Evolutionary conservation across 2,329 filamentous ascomycete species (phyloP).

Genomic region (Cryphonectria nitschkei): DNA sequence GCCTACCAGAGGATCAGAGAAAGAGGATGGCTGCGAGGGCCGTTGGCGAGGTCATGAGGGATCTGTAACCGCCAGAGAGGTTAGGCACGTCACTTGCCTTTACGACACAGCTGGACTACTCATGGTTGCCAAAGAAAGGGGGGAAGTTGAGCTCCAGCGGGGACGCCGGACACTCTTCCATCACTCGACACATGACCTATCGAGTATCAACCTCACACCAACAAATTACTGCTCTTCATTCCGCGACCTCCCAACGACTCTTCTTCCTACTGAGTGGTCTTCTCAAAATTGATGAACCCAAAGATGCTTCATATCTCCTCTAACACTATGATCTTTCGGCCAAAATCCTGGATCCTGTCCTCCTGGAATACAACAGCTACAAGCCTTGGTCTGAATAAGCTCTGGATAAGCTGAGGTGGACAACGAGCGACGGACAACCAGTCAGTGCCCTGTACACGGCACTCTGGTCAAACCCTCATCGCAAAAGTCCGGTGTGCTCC

Average conservation of each 20-base stretch:
- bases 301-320: not conserved
- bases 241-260: not conserved
- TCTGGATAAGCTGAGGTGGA: not conserved
- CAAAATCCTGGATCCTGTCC: not conserved
- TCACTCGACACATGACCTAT: not conserved
- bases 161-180: not conserved
- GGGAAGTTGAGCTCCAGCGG: not conserved
- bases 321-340: not conserved
- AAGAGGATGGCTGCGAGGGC: slow-evolving; percentile 64
- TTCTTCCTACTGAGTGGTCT: not conserved
- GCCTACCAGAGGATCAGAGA: slow-evolving; percentile 63
- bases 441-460: not conserved
- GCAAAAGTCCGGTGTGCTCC: not conserved
- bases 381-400: not conserved
- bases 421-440: not conserved
- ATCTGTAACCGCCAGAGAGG: slow-evolving; percentile 44
- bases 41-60: slow-evolving; percentile 67
- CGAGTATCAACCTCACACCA: not conserved
- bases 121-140: not conserved
- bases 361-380: not conserved
- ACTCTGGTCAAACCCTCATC: not conserved
- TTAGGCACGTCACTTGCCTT: not conserved
- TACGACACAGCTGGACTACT: not conserved
- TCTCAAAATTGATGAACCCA: not conserved
- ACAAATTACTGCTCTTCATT: no score